Evolutionary conservation across 225 moss, liverwort and hornwort genomes (phyloP).

Genomic region (Bryum argenteum): DNA sequence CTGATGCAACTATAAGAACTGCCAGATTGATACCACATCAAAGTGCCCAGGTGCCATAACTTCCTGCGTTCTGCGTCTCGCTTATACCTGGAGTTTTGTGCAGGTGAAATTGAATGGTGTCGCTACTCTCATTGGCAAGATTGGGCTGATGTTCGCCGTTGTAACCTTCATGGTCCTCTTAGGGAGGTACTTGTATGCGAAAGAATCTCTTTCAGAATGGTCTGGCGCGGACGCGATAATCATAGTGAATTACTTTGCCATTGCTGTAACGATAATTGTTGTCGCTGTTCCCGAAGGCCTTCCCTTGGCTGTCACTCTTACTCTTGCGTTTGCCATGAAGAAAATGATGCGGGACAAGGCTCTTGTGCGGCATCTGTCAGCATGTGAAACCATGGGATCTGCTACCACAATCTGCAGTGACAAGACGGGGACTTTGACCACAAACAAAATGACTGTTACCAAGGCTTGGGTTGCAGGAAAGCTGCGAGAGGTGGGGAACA

Average conservation of each 20-base stretch:
- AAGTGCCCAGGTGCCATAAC: background rate
- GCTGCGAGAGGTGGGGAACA: constrained; percentile 41
- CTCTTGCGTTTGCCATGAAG: constrained; percentile 98
- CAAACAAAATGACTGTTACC: constrained; percentile 83
- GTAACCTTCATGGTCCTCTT: constrained; percentile 81
- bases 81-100: constrained; percentile 30
- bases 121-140: constrained; percentile 84
- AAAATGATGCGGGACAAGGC: constrained; percentile 96
- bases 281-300: constrained; percentile 98
- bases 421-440: constrained; percentile 93
- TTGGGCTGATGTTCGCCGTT: constrained; percentile 73
- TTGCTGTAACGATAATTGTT: constrained; percentile 93
- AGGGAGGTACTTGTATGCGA: constrained; percentile 55
- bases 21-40: background rate
- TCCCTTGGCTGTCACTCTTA: constrained; percentile 90
- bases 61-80: background rate
- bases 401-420: constrained; percentile 96
- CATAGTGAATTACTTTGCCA: constrained; percentile 85
- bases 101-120: constrained; percentile 87
- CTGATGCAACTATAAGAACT: background rate
- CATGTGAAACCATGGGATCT: constrained; percentile 98
- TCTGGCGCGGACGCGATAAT: constrained; percentile 50
- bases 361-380: constrained; percentile 85
- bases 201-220: constrained; percentile 59
- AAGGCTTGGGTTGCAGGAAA: constrained; percentile 84